These are phyloP conservation scores for Alternaria burnsii DNA, from an alignment of 2,329 filamentous ascomycete species.

Conservation along the genomic window DNA sequence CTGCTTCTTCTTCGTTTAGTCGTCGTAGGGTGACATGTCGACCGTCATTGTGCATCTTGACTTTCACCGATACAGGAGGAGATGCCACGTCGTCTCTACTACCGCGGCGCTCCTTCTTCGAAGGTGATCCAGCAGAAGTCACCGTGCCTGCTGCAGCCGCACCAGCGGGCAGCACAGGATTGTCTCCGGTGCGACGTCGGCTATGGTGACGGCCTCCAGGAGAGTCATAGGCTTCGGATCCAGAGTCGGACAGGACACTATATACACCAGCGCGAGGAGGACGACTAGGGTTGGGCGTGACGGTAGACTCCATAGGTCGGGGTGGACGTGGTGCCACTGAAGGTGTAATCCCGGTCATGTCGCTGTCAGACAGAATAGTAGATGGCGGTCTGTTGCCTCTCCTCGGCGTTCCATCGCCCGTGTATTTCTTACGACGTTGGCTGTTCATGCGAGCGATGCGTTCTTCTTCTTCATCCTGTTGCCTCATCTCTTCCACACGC, in stretches of 20 bases:
- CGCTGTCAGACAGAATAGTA: constrained; percentile 56
- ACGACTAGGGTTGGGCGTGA: constrained; percentile 41
- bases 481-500: constrained; percentile 64
- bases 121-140: constrained; percentile 39
- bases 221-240: constrained; percentile 50
- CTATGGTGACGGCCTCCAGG: constrained; percentile 47
- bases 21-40: constrained; percentile 69
- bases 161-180: constrained; percentile 37
- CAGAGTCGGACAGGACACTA: constrained; percentile 53
- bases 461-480: constrained; percentile 62
- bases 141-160: constrained; percentile 39
- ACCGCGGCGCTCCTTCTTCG: constrained; percentile 42
- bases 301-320: constrained; percentile 38
- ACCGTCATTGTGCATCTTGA: constrained; percentile 71
- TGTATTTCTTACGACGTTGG: constrained; percentile 68
- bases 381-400: constrained; percentile 43
- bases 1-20: constrained; percentile 69
- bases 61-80: constrained; percentile 70
- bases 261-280: constrained; percentile 47
- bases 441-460: constrained; percentile 62
- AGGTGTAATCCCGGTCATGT: constrained; percentile 55
- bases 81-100: constrained; percentile 58
- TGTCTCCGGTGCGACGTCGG: constrained; percentile 40
- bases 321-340: constrained; percentile 52
- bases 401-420: constrained; percentile 66